These are phyloP conservation scores for Mallotus japonicus DNA, from an alignment of 441 rosid genomes.

Conservation along the genomic window DNA sequence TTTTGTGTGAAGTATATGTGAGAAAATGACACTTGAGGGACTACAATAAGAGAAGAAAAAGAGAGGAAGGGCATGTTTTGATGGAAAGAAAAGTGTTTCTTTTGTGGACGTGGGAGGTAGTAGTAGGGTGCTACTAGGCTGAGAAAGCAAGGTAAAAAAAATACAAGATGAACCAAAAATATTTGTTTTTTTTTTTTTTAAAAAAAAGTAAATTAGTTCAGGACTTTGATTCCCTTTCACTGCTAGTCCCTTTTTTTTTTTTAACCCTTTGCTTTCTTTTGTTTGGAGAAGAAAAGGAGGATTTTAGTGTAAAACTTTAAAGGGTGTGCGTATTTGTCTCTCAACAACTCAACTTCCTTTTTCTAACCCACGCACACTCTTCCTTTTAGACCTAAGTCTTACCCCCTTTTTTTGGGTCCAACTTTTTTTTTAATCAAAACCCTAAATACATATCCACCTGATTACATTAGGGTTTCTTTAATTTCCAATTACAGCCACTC, in stretches of 20 bases:
- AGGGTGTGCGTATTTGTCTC: conserved; percentile 35
- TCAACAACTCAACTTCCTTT: conserved; percentile 35
- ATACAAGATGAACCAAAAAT: neutral
- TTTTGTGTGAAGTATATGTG: conserved; percentile 90
- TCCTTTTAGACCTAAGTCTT: conserved; percentile 20
- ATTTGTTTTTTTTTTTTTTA: no score
- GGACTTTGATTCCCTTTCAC: conserved; percentile 41
- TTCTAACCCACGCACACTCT: conserved; percentile 18
- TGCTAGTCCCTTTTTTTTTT: conserved; percentile 1
- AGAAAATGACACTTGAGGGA: conserved; percentile 95
- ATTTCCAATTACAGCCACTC: conserved; percentile 31
- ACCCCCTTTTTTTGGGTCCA: neutral
- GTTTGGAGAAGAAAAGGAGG: conserved; percentile 26
- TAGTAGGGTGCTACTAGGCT: conserved; percentile 30
- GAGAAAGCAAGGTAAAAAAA: conserved; percentile 24
- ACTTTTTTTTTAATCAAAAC: conserved; percentile 20
- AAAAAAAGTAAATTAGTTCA: conserved; percentile 27
- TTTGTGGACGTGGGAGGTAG: conserved; percentile 62
- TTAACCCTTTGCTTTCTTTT: conserved; percentile 15
- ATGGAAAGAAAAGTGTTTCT: conserved; percentile 23
- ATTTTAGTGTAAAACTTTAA: conserved; percentile 37
- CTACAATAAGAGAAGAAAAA: conserved; percentile 27
- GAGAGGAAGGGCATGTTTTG: neutral
- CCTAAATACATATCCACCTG: conserved; percentile 19
- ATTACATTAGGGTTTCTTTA: conserved; percentile 29